Conservation (phyloP, 2,329 filamentous ascomycete species). For the Alternaria postmessia region DNA sequence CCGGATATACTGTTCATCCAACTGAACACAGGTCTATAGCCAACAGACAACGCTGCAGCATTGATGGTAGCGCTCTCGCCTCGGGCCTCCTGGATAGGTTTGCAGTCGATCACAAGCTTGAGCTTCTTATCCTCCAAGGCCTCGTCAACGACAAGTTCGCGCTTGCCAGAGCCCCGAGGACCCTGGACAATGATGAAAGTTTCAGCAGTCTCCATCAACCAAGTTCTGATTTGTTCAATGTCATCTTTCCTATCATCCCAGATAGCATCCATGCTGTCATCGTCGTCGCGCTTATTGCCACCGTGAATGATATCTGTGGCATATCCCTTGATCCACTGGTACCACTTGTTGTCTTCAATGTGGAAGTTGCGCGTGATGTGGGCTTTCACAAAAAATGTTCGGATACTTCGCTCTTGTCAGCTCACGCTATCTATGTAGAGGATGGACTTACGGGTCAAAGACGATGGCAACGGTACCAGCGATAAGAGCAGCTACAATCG, state of each 20-base stretch:
- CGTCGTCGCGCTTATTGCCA: conserved; percentile 64
- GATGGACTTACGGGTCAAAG: conserved; percentile 74
- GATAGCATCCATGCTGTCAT: conserved; percentile 77
- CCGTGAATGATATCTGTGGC: conserved; percentile 72
- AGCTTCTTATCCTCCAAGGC: conserved; percentile 78
- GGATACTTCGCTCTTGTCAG: conserved; percentile 60
- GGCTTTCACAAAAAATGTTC: conserved; percentile 89
- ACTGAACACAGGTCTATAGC: conserved; percentile 91
- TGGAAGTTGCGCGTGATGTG: conserved; percentile 83
- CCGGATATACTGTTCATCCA: conserved; percentile 97
- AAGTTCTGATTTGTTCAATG: conserved; percentile 82
- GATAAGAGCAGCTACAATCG: conserved; percentile 77
- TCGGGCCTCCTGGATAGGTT: conserved; percentile 87
- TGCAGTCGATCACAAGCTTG: conserved; percentile 89
- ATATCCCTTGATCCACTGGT: conserved; percentile 82
- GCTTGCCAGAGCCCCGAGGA: conserved; percentile 88
- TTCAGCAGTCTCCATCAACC: conserved; percentile 86
- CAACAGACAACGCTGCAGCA: conserved; percentile 81
- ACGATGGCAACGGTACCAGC: conserved; percentile 81
- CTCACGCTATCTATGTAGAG: conserved; percentile 6
- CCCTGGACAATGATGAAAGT: conserved; percentile 96
- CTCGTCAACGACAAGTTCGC: conserved; percentile 85
- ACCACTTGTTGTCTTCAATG: conserved; percentile 74
- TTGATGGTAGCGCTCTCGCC: conserved; percentile 88
- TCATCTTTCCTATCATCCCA: conserved; percentile 87